Conservation (phyloP, 805 yeast genomes). For the Sungouiozyma intestinalis region DNA sequence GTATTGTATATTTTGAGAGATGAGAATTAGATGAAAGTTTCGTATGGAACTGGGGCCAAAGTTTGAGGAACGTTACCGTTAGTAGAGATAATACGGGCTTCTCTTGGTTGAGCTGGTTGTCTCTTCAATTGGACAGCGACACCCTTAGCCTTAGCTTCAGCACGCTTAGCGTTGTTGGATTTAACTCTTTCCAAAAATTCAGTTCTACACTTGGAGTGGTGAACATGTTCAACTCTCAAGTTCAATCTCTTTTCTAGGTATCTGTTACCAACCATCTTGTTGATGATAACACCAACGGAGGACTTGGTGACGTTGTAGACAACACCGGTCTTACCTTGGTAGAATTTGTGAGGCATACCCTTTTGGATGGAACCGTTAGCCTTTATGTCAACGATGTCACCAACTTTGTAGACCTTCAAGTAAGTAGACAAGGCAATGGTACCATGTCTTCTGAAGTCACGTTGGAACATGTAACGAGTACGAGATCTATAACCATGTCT, state of each 20-base stretch:
- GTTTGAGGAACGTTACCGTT: conserved; percentile 85
- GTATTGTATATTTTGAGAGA: too few species aligned
- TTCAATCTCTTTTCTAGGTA: conserved; percentile 97
- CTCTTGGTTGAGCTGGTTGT: conserved; percentile 98
- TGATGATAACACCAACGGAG: conserved; percentile 94
- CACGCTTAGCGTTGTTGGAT: conserved; percentile 86
- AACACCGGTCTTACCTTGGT: conserved; percentile 99
- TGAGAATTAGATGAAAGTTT: conserved; percentile 81
- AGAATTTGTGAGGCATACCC: conserved; percentile 99
- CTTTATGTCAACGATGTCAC: conserved; percentile 98
- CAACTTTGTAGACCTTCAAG: conserved; percentile 96
- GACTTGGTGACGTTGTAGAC: conserved; percentile 98
- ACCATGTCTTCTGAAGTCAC: conserved; percentile 98
- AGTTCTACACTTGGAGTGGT: conserved; percentile 99
- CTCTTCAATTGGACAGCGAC: conserved; percentile 88
- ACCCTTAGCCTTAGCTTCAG: conserved; percentile 93
- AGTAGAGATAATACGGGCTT: conserved; percentile 73
- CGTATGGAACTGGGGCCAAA: conserved; percentile 98
- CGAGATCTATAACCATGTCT: conserved; percentile 99
- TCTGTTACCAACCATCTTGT: conserved; percentile 99
- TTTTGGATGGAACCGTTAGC: conserved; percentile 98
- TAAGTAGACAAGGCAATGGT: conserved; percentile 87
- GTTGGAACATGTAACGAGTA: conserved; percentile 99
- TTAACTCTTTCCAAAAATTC: conserved; percentile 98
- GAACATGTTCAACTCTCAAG: conserved; percentile 97